Base-by-base conservation (phyloP, 2,329 filamentous ascomycete genomes). In the Ceratocystis ficicola region DNA sequence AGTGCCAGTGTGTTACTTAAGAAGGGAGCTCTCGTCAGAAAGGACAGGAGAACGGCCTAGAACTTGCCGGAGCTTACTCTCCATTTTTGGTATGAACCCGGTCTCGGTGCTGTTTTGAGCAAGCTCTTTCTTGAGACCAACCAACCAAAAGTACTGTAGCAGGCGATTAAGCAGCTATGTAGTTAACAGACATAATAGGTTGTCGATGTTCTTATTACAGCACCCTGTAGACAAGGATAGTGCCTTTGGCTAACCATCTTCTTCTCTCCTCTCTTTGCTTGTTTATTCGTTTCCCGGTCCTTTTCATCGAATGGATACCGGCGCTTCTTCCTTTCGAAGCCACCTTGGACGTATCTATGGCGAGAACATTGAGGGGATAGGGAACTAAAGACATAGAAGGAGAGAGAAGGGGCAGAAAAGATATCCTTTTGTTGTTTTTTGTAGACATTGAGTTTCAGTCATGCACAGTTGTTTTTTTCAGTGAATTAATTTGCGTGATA, bases 311-410 rank as follows among this genome's bases (percentile, higher is more conserved):
- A n/a, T 36, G 61, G 3, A 46, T 63, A 48, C 61, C 20, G 44
- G 61, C 61, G 61, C 61, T 50, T 63, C 61, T 63, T 63, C 44
- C 44, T 63, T 48, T 61, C 20, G 17, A 25, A 22, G 2, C 60
- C 3, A 20, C 6, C 15, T 5, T 48, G 8, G 25, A 25, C 20
- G 48, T 22, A 15, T 2, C 20, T 10, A 25, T 10, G 17, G 22
- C 22, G 36, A 22, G 36, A 7, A 41, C 46, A 41, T 36, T 25
- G 20, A 52, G 17, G 46, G n/a, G 20, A 50, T 10, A 8, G 46
- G 7, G 4, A 36, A 36, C 32, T 36, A 20, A 22, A 28, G 20
- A 25, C 1, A 25, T 8, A 25, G 48, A 28, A n/a, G 15, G 20
- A 25, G 20, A 52, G 48, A 52, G 12, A 20, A 22, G 25, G 44